Percentiles rank a stretch among this genome's conserved stretches.
These are phyloP conservation scores for Trichosporon asahii DNA, from an alignment of 1,284 basidiomycete species.

Conservation along the genomic window DNA sequence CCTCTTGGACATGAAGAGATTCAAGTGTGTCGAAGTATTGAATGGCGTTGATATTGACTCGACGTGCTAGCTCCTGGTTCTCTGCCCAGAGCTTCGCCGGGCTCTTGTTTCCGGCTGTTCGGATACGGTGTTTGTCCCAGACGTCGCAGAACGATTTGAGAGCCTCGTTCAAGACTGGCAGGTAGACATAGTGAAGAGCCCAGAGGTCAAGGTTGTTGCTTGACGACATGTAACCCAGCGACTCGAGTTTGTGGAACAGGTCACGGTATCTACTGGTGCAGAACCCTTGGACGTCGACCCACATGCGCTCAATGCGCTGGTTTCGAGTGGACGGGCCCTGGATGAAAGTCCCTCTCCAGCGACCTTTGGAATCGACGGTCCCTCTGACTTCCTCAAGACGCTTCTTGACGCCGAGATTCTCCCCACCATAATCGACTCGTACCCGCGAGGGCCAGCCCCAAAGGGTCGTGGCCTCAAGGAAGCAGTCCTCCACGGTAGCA, in stretches of 20 bases:
- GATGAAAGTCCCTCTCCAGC: conserved; percentile 44
- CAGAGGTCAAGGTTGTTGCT: conserved; percentile 51
- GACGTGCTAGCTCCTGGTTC: no score
- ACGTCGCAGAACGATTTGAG: conserved; percentile 46
- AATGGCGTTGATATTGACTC: no score
- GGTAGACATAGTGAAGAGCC: conserved; percentile 55
- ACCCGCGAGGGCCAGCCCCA: conserved; percentile 50
- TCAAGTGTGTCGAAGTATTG: background rate
- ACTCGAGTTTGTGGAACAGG: no score
- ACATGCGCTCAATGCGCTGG: conserved; percentile 54
- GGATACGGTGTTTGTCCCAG: conserved; percentile 52
- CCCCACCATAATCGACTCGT: conserved; percentile 52
- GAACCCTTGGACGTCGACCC: conserved; percentile 39
- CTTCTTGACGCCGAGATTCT: conserved; percentile 46
- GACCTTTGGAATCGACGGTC: conserved; percentile 20
- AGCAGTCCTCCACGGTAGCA: conserved; percentile 50
- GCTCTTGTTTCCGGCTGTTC: background rate
- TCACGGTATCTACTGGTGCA: no score
- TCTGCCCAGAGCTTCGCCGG: background rate
- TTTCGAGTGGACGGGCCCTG: conserved; percentile 54
- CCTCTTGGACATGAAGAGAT: background rate
- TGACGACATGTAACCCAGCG: conserved; percentile 34
- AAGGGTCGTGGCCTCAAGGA: conserved; percentile 39
- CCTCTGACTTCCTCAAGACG: conserved; percentile 37
- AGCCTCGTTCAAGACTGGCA: conserved; percentile 51